phyloP scores from a whole-genome alignment of 75 land plant species.

The Pseudotsuga menziesii region DNA sequence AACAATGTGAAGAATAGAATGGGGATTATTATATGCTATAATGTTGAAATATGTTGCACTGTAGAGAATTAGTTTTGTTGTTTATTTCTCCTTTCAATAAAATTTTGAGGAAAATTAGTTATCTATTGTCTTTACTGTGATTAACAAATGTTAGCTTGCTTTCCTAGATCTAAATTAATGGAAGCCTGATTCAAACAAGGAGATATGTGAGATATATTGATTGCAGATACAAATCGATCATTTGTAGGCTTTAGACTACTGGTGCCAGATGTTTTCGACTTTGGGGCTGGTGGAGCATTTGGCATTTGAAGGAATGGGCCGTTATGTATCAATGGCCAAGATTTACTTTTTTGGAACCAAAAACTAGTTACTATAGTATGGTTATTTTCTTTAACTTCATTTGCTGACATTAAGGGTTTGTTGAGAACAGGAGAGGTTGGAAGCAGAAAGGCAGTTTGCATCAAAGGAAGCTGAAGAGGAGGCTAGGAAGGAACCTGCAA shows the following conservation, averaged over 20 bases:
- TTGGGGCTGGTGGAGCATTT: conserved; percentile 10
- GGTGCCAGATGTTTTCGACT: conserved; percentile 14
- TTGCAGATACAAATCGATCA: conserved; percentile 25
- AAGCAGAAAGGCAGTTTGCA: conserved; percentile 64
- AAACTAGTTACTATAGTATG: not conserved
- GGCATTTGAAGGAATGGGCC: conserved; percentile 7
- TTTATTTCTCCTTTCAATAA: not conserved
- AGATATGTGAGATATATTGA: conserved; percentile 17
- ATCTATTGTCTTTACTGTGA: not conserved
- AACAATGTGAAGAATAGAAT: not conserved
- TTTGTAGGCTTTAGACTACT: conserved; percentile 23
- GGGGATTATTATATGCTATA: not conserved
- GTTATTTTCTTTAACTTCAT: conserved; percentile 8
- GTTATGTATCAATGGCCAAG: conserved; percentile 1
- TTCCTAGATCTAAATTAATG: not conserved
- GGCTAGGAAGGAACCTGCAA: conserved; percentile 43
- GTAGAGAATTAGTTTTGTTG: not conserved
- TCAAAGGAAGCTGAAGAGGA: conserved; percentile 71
- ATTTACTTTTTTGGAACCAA: not conserved
- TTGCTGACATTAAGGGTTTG: conserved; percentile 1
- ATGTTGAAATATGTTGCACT: not conserved
- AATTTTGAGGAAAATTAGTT: not conserved
- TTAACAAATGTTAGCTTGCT: not conserved
- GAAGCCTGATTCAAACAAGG: conserved; percentile 7
- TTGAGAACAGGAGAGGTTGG: conserved; percentile 73